Conservation (phyloP, 2,329 filamentous ascomycete species). For the Bipolaris sorokiniana region DNA sequence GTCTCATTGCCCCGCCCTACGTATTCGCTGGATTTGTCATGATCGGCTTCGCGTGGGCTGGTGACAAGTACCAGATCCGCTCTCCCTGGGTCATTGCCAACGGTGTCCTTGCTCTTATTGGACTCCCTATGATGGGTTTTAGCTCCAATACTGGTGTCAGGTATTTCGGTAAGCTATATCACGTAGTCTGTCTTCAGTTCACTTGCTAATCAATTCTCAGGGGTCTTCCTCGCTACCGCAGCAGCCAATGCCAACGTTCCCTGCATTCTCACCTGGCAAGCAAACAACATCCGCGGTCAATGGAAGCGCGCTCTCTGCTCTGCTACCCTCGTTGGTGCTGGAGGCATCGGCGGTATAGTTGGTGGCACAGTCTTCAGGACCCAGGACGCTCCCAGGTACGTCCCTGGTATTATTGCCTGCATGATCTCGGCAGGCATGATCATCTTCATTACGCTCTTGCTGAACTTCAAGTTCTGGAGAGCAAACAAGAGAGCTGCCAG, state of each 20-base stretch:
- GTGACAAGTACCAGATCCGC: constrained; percentile 70
- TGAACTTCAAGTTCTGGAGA: constrained; percentile 43
- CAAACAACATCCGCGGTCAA: constrained; percentile 86
- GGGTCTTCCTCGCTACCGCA: constrained; percentile 74
- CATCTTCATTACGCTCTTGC: constrained; percentile 40
- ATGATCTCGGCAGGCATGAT: constrained; percentile 46
- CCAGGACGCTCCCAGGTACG: constrained; percentile 48
- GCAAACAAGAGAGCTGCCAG: constrained; percentile 48
- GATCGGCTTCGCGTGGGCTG: constrained; percentile 64
- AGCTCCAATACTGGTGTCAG: constrained; percentile 61
- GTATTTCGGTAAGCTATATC: constrained; percentile 58
- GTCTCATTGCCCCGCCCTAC: constrained; percentile 37
- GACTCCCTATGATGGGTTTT: constrained; percentile 75
- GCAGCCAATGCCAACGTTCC: constrained; percentile 80
- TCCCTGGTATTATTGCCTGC: constrained; percentile 47
- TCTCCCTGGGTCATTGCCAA: constrained; percentile 72
- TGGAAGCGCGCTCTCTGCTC: constrained; percentile 85
- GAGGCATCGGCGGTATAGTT: constrained; percentile 80
- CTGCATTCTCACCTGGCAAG: constrained; percentile 76
- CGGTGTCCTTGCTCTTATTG: constrained; percentile 68
- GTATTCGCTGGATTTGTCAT: constrained; percentile 40
- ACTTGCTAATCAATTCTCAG: constrained; percentile 1
- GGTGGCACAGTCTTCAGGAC: constrained; percentile 72
- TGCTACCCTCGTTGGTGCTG: constrained; percentile 75
- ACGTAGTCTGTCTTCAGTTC: neutral